These are phyloP conservation scores for Pholiota microspora DNA, from an alignment of 768 basidiomycete genomes.

Conservation along the genomic window DNA sequence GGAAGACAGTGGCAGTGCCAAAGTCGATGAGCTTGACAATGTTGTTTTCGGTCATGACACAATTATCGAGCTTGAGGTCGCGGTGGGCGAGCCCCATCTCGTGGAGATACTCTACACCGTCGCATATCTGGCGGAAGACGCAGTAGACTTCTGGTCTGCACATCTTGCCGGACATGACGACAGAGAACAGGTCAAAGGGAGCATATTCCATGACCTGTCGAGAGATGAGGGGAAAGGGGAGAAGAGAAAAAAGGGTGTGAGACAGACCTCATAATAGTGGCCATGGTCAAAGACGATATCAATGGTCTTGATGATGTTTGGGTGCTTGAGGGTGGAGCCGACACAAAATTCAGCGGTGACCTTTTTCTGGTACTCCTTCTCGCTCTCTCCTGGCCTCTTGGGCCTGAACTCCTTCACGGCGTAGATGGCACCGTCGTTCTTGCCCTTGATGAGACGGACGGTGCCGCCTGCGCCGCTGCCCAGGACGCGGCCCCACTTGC, in stretches of 20 bases:
- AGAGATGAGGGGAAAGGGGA: constrained; percentile 13
- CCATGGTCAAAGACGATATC: constrained; percentile 98
- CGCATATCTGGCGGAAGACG: constrained; percentile 97
- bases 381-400: constrained; percentile 81
- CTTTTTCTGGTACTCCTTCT: constrained; percentile 99
- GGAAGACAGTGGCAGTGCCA: constrained; percentile 99
- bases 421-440: constrained; percentile 82
- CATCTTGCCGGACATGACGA: constrained; percentile 99
- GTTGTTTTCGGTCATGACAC: constrained; percentile 95
- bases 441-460: constrained; percentile 93
- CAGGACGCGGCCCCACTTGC: constrained; percentile 95
- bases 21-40: constrained; percentile 99
- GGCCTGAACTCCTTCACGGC: constrained; percentile 98
- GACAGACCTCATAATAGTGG: constrained; percentile 93
- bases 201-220: constrained; percentile 98
- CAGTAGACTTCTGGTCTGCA: constrained; percentile 97
- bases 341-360: constrained; percentile 99
- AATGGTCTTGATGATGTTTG: constrained; percentile 96
- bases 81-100: constrained; percentile 97
- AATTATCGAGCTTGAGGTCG: constrained; percentile 99
- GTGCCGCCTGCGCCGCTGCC: constrained; percentile 99
- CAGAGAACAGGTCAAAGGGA: constrained; percentile 96
- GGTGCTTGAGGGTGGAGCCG: constrained; percentile 89
- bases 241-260: constrained; percentile 9
- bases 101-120: constrained; percentile 97